phyloP scores from a whole-genome alignment of 2,329 filamentous ascomycete genomes.

The Colletotrichum sp. region DNA sequence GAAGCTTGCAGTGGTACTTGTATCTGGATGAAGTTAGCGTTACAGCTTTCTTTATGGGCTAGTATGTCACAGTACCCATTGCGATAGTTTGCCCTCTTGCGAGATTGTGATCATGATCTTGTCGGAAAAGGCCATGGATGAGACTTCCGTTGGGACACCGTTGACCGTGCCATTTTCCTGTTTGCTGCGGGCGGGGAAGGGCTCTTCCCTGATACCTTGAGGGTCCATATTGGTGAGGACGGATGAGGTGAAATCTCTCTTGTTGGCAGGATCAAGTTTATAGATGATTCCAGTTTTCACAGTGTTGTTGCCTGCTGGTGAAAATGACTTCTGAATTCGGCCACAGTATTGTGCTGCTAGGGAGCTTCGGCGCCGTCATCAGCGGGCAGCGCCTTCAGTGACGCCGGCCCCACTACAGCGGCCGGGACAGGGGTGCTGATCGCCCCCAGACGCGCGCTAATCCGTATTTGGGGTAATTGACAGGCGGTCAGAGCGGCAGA shows the following conservation, averaged over 20 bases:
- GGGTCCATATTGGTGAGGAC: slow-evolving; percentile 38
- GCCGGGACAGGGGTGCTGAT: slow-evolving; percentile 14
- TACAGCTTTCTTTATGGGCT: slow-evolving; percentile 10
- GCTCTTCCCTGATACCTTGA: slow-evolving; percentile 49
- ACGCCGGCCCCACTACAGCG: background rate
- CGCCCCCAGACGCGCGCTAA: slow-evolving; percentile 42
- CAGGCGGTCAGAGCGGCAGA: slow-evolving; percentile 42
- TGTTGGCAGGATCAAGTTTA: background rate
- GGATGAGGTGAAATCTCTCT: background rate
- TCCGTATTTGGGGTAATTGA: slow-evolving; percentile 30
- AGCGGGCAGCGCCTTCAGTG: background rate
- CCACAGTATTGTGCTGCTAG: background rate
- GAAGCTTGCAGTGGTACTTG: slow-evolving; percentile 79
- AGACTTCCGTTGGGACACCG: slow-evolving; percentile 74
- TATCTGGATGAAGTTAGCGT: slow-evolving; percentile 51
- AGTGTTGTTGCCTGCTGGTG: background rate
- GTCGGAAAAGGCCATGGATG: slow-evolving; percentile 79
- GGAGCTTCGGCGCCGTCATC: background rate
- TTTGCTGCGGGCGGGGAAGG: slow-evolving; percentile 72
- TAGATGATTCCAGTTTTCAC: background rate
- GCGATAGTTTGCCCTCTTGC: slow-evolving; percentile 82
- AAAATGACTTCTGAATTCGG: background rate
- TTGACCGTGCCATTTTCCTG: slow-evolving; percentile 67
- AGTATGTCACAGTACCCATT: slow-evolving; percentile 73
- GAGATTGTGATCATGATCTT: slow-evolving; percentile 90